phyloP scores from a whole-genome alignment of 2,329 filamentous ascomycete genomes.

The Chrysosporium queenslandicum region DNA sequence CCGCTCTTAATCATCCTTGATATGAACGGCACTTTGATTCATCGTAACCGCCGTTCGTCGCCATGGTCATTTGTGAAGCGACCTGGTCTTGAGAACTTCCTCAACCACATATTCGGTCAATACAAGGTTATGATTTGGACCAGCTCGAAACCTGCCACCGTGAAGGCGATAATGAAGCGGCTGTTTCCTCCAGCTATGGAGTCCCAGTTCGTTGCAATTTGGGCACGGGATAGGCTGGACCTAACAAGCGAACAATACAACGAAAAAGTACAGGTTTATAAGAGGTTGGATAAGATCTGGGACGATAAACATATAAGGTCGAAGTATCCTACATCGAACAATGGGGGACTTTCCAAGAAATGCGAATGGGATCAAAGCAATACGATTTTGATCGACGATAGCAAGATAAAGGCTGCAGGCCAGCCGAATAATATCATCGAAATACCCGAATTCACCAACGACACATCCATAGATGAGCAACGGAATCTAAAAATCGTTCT shows the following conservation, averaged over 20 bases:
- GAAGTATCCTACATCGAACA: constrained; percentile 35
- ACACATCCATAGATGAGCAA: constrained; percentile 31
- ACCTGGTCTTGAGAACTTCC: constrained; percentile 57
- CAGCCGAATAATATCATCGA: constrained; percentile 77
- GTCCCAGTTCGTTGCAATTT: constrained; percentile 54
- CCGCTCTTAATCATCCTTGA: constrained; percentile 76
- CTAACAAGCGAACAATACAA: constrained; percentile 57
- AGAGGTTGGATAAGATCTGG: constrained; percentile 70
- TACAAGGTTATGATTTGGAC: constrained; percentile 87
- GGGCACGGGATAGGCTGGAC: constrained; percentile 68
- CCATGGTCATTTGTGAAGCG: constrained; percentile 53
- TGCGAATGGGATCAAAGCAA: constrained; percentile 67
- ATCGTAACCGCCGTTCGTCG: constrained; percentile 49
- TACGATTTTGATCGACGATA: constrained; percentile 85
- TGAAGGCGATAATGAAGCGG: constrained; percentile 46
- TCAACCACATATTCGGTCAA: constrained; percentile 61
- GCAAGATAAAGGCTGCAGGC: constrained; percentile 62
- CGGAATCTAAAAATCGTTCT: constrained; percentile 44
- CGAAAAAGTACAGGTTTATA: constrained; percentile 74
- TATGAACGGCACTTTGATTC: constrained; percentile 82
- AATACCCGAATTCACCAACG: constrained; percentile 62
- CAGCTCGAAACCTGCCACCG: constrained; percentile 65
- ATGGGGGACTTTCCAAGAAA: constrained; percentile 38
- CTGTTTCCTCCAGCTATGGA: constrained; percentile 51
- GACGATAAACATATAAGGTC: constrained; percentile 34